A percentile compares a stretch with the other conserved stretches of the same genome.
Conservation (phyloP, 805 yeast species). For the Schizosaccharomyces octosporus region DNA sequence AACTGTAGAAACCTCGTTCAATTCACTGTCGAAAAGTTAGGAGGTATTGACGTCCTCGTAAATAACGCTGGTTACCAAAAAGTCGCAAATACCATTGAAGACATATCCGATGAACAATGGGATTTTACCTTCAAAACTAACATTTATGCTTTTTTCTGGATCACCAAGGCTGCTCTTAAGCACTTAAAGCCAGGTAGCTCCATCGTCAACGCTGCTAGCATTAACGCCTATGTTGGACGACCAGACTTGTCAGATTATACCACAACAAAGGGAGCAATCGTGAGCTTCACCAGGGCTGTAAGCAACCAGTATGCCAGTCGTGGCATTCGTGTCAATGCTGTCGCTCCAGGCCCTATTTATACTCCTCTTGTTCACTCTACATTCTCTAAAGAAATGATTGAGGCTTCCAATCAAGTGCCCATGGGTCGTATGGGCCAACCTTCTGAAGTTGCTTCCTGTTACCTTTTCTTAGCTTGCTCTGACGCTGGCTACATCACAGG, state of each 20-base stretch:
- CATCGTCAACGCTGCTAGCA: slow-evolving; percentile 17
- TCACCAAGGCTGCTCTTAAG: slow-evolving; percentile 15
- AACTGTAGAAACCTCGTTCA: slow-evolving; percentile 9
- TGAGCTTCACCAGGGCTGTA: slow-evolving; percentile 17
- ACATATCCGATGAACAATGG: slow-evolving; percentile 15
- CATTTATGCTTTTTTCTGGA: slow-evolving; percentile 15
- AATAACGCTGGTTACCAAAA: slow-evolving; percentile 66
- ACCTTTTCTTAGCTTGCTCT: neutral
- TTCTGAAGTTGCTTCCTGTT: neutral
- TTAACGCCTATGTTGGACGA: slow-evolving; percentile 16
- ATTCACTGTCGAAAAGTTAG: slow-evolving; percentile 24
- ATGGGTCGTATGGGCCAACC: slow-evolving; percentile 1
- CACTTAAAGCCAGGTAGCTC: slow-evolving; percentile 13
- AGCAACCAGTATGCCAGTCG: slow-evolving; percentile 37
- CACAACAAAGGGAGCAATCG: slow-evolving; percentile 17
- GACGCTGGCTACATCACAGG: neutral
- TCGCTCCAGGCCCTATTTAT: slow-evolving; percentile 35
- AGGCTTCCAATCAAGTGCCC: neutral
- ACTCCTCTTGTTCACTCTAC: slow-evolving; percentile 18
- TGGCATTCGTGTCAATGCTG: slow-evolving; percentile 29
- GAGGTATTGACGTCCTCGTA: slow-evolving; percentile 48
- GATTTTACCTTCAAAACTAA: slow-evolving; percentile 15
- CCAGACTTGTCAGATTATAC: slow-evolving; percentile 16
- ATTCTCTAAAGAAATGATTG: neutral
- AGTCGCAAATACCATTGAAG: slow-evolving; percentile 13